Base-by-base conservation (phyloP, 164 flowering plant genomes). In the Liriodendron chinense region DNA sequence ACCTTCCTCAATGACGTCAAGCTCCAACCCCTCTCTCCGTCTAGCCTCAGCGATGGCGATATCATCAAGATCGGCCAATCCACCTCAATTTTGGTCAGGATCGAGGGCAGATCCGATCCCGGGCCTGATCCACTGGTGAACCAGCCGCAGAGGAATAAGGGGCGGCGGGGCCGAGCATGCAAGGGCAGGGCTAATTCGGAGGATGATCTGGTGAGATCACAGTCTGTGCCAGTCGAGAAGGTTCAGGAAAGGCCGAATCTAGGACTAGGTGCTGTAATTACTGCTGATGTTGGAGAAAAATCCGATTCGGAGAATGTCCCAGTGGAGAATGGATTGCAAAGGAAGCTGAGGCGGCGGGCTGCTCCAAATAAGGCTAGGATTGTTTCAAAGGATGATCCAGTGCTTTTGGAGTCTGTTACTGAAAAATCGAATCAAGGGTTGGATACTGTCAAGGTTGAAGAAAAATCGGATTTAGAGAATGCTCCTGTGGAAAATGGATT, bases 51-150 rank as follows among this genome's bases (percentile, higher is more conserved):
- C 43, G 34, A 74, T 48, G 76, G 70, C 25, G 76, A 74, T 47
- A 50, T 9, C 59, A 74, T 74, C 76, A 74, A 74, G 70, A 62
- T 73, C 59, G 75, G 75, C 9, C 5, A 14, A 5, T 26, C 71
- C 24, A 47, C 71, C 25, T 2, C 71, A 18, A 47, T 69, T 47
- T 2, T 6, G 22, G 28, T 69, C 26, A 9, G 18, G 34, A 24
- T 47, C 21, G 66, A 63, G 4, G 23, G 24, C 5, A 22, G 9
- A 20, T 63, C 66, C 12, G 59, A 53, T 53, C 43, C 43, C 43
- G 7, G 59, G 3, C 18, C 16, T 12, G 59, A 53, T 72, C 16
- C 34, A 13, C 59, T 53, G 59, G 59, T 8, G 9, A n/a, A 18
- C 10, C 7, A n/a, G n/a, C 21, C 24, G 73, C n/a, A 14, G 73